These are phyloP conservation scores for Tulasnella sp. DNA, from an alignment of 768 basidiomycete species.

Conservation along the genomic window DNA sequence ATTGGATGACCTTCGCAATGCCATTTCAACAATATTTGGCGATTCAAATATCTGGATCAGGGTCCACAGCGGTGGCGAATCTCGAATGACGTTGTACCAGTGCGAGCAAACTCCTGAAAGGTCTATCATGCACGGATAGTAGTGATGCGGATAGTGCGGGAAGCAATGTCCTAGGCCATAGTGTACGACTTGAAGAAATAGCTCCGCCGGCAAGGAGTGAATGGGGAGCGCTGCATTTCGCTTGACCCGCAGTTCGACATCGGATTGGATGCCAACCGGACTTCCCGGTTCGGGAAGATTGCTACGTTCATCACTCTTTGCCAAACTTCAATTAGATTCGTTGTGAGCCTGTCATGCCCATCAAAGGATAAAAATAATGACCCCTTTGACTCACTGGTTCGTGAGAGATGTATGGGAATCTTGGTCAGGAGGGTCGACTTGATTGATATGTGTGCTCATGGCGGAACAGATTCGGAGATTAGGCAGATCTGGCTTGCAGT, in stretches of 20 bases:
- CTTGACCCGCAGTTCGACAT: neutral
- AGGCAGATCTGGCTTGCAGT: too few species aligned
- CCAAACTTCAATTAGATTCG: too few species aligned
- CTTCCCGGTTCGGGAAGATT: neutral
- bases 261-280: neutral
- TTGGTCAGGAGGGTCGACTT: too few species aligned
- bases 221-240: neutral
- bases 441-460: too few species aligned
- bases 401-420: too few species aligned
- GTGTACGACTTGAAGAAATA: neutral
- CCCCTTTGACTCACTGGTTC: too few species aligned
- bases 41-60: neutral
- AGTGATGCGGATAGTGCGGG: neutral
- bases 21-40: neutral
- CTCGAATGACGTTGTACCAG: neutral
- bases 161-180: neutral
- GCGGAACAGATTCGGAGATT: too few species aligned
- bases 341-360: too few species aligned
- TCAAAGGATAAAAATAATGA: too few species aligned
- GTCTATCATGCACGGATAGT: neutral
- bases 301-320: too few species aligned
- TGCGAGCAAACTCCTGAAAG: neutral
- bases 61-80: neutral
- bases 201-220: neutral
- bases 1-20: neutral